These are phyloP conservation scores for Podospora appendiculata DNA, from an alignment of 495 filamentous ascomycete species.

Conservation along the genomic window DNA sequence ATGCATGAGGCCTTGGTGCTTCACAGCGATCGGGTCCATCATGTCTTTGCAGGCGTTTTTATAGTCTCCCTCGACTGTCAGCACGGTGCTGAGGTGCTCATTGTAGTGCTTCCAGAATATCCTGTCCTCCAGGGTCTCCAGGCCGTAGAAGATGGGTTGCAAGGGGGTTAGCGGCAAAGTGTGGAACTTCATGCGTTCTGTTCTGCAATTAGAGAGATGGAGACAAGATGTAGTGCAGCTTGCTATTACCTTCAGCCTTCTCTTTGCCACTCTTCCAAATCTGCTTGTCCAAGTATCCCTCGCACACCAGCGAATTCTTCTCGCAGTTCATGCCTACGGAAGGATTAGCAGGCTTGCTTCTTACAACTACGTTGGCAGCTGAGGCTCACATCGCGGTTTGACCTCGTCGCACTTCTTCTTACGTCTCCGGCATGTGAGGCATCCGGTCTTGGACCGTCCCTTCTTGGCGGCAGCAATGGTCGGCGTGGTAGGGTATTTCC, in stretches of 20 bases:
- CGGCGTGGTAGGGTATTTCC: conserved; percentile 70
- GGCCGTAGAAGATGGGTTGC: conserved; percentile 71
- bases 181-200: conserved; percentile 35
- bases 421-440: conserved; percentile 80
- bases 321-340: conserved; percentile 73
- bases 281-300: conserved; percentile 84
- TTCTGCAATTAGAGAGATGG: conserved; percentile 19
- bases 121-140: conserved; percentile 78
- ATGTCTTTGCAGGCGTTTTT: conserved; percentile 87
- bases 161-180: conserved; percentile 54
- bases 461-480: conserved; percentile 43
- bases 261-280: conserved; percentile 82
- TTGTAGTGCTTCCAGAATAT: conserved; percentile 85
- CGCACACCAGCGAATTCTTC: conserved; percentile 89
- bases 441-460: conserved; percentile 86
- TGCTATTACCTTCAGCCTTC: conserved; percentile 56
- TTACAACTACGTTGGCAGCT: background rate
- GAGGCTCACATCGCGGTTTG: conserved; percentile 69
- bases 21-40: conserved; percentile 75
- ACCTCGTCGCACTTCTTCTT: conserved; percentile 98
- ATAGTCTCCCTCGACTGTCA: conserved; percentile 77
- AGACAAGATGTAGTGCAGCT: conserved; percentile 3
- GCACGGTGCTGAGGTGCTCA: conserved; percentile 66
- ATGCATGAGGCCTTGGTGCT: conserved; percentile 85
- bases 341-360: background rate